Percentiles rank a stretch among this genome's conserved stretches.
These are phyloP conservation scores for Aquilaria agallochum DNA, from an alignment of 441 rosid genomes.

Conservation along the genomic window DNA sequence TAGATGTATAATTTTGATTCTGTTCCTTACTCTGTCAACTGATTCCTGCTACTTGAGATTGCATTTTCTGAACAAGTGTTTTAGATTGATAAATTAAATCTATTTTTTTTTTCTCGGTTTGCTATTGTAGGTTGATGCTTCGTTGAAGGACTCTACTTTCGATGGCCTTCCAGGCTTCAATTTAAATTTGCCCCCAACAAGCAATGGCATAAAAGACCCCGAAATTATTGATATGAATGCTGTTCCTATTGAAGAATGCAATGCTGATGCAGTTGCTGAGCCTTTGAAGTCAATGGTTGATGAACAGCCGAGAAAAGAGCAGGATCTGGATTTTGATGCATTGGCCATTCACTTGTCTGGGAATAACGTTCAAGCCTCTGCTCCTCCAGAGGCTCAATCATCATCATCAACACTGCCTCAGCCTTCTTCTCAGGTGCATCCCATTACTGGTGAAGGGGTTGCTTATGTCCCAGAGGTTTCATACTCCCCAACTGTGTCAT, in stretches of 20 bases:
- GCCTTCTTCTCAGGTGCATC: constrained; percentile 16
- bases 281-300: constrained; percentile 22
- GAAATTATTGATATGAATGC: constrained; percentile 30
- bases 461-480: constrained; percentile 17
- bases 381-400: constrained; percentile 23
- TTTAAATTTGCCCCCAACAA: constrained; percentile 71
- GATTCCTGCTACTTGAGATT: too few species aligned
- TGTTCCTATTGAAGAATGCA: constrained; percentile 30
- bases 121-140: constrained; percentile 56
- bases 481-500: constrained; percentile 23
- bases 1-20: too few species aligned
- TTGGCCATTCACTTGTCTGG: constrained; percentile 35
- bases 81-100: neutral
- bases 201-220: constrained; percentile 19
- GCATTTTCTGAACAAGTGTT: neutral
- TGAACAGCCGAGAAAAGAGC: constrained; percentile 34
- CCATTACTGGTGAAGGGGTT: constrained; percentile 22
- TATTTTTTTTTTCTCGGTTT: constrained; percentile 7
- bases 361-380: constrained; percentile 23
- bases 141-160: constrained; percentile 26
- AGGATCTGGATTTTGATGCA: constrained; percentile 30
- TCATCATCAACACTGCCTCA: constrained; percentile 14
- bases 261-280: constrained; percentile 6
- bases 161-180: constrained; percentile 46
- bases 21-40: too few species aligned